Evolutionary conservation across 179 eudicot species (phyloP), one percentile per base, ranked within the genome.

Genomic region (Patellifolia procumbens): DNA sequence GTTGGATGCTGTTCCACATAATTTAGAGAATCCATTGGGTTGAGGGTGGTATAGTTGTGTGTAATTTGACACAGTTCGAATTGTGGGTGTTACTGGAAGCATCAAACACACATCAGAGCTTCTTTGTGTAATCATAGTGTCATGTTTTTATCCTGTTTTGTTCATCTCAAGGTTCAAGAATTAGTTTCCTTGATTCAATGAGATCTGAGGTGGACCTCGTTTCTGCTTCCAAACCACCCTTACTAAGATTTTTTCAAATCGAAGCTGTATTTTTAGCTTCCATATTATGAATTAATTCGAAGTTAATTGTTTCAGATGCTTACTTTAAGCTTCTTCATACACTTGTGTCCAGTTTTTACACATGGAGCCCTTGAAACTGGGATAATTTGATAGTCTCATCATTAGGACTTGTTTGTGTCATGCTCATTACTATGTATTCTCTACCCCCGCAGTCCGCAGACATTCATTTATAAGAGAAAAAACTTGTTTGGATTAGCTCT

Each of bases 131-230:
- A 60, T 60, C 29, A n/a, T 60, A 26, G 65, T 26, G 28, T 28
- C 16, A 59, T 59, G 32, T 24, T 24, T 59, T 28, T 12, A 12
- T 9, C 65, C 19, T 31, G 65, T 29, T 32, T 16, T 61, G 7
- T 46, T 70, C 80, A 77, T 56, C 74, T 71, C 51, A 61, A 69
- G 56, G 66, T 39, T 35, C 32, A 61, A 34, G 72, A 63, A 62
- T 19, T 19, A 4, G 58, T 35, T 60, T 74, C 64, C 45, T 48
- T 17, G 75, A 35, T 49, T 32, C 26, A 43, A 49, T 48, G 74
- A 64, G 64, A 74, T 73, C 28, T 22, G 64, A 72, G 81, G 46
- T 56, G 68, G 67, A 45, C 45, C 48, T 65, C 19, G 15, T 42
- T 19, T 48, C 48, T 46, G 42, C 37, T 56, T 68, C 55, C 74